phyloP scores from a whole-genome alignment of 805 yeast genomes.

The Ogataea nonfermentans region DNA sequence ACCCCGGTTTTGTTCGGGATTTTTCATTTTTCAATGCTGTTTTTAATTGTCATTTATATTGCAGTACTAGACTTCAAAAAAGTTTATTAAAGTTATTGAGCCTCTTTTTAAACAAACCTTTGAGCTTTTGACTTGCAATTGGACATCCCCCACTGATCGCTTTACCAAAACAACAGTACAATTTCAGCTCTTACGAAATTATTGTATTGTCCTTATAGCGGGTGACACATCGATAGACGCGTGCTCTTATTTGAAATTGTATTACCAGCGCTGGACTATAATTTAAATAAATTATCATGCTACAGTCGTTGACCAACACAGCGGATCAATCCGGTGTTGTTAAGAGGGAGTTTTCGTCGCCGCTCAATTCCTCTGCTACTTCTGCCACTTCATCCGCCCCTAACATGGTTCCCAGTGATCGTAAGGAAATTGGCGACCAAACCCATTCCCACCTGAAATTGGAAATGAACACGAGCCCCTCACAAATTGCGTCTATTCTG shows the following conservation, averaged over 20 bases:
- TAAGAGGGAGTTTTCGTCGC: slow-evolving; percentile 20
- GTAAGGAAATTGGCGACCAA: background rate
- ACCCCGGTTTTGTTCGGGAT: slow-evolving; percentile 1
- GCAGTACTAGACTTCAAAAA: slow-evolving; percentile 3
- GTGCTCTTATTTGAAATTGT: slow-evolving; percentile 10
- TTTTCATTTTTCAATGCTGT: slow-evolving; percentile 8
- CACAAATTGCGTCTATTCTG: slow-evolving; percentile 14
- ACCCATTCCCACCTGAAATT: background rate
- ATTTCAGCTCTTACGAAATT: too few species aligned
- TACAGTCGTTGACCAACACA: slow-evolving; percentile 19
- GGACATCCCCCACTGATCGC: too few species aligned
- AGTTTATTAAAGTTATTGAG: slow-evolving; percentile 1
- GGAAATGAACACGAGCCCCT: background rate
- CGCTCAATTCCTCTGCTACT: slow-evolving; percentile 9
- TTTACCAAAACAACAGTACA: too few species aligned
- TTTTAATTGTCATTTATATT: slow-evolving; percentile 4
- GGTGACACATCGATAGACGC: slow-evolving; percentile 12
- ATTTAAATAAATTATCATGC: slow-evolving; percentile 8
- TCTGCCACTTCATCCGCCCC: slow-evolving; percentile 11
- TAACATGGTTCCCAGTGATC: background rate
- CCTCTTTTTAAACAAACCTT: background rate
- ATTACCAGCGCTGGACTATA: slow-evolving; percentile 9
- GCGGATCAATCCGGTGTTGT: slow-evolving; percentile 13
- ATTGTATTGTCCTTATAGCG: background rate
- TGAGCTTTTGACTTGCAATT: background rate